Percentiles rank a stretch among this genome's conserved stretches.
Conservation (phyloP, 768 basidiomycete species). For the Pseudohyphozyma bogoriensis region DNA sequence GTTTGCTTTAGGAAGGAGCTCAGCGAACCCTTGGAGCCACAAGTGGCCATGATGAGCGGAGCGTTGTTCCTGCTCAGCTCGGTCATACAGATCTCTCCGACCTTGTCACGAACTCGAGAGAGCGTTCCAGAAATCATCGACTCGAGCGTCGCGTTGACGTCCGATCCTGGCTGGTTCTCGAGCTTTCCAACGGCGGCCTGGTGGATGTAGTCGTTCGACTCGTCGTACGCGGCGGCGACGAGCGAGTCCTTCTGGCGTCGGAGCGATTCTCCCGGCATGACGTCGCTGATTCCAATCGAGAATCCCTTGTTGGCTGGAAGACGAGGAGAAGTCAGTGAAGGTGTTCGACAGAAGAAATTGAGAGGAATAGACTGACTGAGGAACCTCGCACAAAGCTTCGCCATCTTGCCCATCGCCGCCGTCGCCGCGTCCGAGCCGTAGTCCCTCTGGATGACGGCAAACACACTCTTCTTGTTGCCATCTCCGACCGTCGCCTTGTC, state of each 20-base stretch:
- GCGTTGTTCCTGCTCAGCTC: conserved; percentile 97
- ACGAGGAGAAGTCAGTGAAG: background rate
- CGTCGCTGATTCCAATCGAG: conserved; percentile 96
- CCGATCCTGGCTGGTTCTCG: conserved; percentile 93
- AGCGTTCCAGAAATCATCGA: conserved; percentile 87
- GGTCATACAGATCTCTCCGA: conserved; percentile 95
- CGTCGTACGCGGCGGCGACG: conserved; percentile 77
- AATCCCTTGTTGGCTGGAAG: conserved; percentile 82
- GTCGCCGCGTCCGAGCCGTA: conserved; percentile 93
- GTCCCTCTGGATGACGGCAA: conserved; percentile 93
- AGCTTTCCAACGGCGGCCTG: conserved; percentile 80
- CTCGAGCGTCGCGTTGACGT: conserved; percentile 94
- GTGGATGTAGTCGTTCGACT: conserved; percentile 77
- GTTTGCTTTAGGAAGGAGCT: background rate
- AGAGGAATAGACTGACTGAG: conserved; percentile 52
- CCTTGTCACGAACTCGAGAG: conserved; percentile 89
- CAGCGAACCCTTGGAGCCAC: conserved; percentile 83
- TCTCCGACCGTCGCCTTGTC: conserved; percentile 96
- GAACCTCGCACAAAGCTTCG: conserved; percentile 90
- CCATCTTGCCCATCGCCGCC: conserved; percentile 86
- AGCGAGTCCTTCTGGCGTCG: conserved; percentile 68
- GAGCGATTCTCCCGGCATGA: conserved; percentile 85
- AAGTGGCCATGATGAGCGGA: conserved; percentile 96
- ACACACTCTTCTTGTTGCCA: conserved; percentile 98
- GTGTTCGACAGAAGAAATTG: conserved; percentile 36